phyloP scores from a whole-genome alignment of 2,329 filamentous ascomycete genomes.

The Aspergillus unguis region DNA sequence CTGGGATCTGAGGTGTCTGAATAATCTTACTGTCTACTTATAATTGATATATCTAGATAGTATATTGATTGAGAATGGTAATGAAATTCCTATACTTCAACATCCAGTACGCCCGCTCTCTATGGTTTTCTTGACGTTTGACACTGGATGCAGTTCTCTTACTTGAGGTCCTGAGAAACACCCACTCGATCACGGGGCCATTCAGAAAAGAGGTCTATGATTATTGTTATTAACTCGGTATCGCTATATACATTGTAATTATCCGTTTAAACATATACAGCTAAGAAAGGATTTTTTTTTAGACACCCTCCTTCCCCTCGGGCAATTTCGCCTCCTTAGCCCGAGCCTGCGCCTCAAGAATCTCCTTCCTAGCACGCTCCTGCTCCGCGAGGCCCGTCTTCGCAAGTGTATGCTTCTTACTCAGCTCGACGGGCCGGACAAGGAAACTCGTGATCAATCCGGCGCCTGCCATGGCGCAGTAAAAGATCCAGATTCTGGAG shows the following conservation, averaged over 20 bases:
- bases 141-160: too few relatives aligned
- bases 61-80: too few relatives aligned
- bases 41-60: too few relatives aligned
- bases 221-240: background rate
- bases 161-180: too few relatives aligned
- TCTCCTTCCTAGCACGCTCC: constrained; percentile 41
- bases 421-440: constrained; percentile 38
- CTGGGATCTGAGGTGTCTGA: constrained; percentile 8
- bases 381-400: constrained; percentile 47
- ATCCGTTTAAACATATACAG: too few relatives aligned
- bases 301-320: constrained; percentile 44
- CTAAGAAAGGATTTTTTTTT: background rate
- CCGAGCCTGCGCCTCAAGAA: constrained; percentile 23
- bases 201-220: background rate
- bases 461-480: constrained; percentile 36
- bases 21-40: constrained; percentile 1
- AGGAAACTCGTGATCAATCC: constrained; percentile 42
- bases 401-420: constrained; percentile 40
- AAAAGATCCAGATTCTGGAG: constrained; percentile 52
- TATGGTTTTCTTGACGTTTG: too few relatives aligned
- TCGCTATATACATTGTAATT: background rate
- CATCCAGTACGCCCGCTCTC: too few relatives aligned
- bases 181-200: too few relatives aligned
- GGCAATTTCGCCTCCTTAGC: constrained; percentile 56
- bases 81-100: too few relatives aligned